Conservation (phyloP, 164 flowering plant genomes). For the Houttuynia cordata region DNA sequence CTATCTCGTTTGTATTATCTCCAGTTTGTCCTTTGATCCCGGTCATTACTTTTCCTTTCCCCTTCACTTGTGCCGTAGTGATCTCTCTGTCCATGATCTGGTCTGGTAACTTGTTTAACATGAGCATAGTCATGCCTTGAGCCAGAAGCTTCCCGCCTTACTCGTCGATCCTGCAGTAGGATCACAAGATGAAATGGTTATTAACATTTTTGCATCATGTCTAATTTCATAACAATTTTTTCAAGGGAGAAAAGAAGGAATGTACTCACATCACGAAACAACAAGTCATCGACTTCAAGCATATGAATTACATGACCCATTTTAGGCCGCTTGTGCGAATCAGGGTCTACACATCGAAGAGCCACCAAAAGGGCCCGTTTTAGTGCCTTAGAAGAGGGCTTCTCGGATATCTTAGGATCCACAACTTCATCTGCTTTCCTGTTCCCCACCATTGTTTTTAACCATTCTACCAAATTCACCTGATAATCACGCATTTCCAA, state of each 20-base stretch:
- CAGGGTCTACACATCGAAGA: constrained; percentile 91
- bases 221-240: not conserved
- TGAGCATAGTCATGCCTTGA: constrained; percentile 19
- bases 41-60: constrained; percentile 19
- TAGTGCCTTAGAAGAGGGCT: constrained; percentile 73
- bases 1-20: constrained; percentile 20
- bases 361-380: constrained; percentile 76
- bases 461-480: constrained; percentile 94
- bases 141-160: constrained; percentile 27
- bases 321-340: constrained; percentile 87
- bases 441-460: constrained; percentile 70
- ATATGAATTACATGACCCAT: constrained; percentile 97
- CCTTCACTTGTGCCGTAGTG: constrained; percentile 29
- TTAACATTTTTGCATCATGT: not conserved
- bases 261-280: constrained; percentile 47
- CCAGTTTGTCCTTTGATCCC: constrained; percentile 26
- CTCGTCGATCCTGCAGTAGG: constrained; percentile 33
- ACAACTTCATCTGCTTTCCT: constrained; percentile 69
- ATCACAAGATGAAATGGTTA: not conserved
- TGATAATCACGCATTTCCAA: constrained; percentile 13
- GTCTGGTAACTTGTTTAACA: constrained; percentile 14
- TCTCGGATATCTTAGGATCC: constrained; percentile 78
- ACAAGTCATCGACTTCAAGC: constrained; percentile 87
- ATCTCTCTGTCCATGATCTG: constrained; percentile 16
- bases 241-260: not conserved